phyloP scores from a whole-genome alignment of 768 basidiomycete genomes.

The Kondoa malvinella region DNA sequence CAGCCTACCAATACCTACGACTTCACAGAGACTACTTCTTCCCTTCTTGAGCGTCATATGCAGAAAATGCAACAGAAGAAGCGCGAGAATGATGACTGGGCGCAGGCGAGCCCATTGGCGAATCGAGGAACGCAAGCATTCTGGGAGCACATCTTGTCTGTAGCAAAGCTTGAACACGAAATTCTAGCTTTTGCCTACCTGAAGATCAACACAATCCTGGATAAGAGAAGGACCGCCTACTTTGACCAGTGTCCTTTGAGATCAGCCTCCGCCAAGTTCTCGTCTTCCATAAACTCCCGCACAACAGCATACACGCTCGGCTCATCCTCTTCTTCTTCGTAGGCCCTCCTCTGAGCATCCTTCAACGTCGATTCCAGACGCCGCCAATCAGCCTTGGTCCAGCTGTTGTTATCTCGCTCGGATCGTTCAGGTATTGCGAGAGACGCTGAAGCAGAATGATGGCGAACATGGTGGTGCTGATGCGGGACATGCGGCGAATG shows the following conservation, averaged over 20 bases:
- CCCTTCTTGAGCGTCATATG: no score
- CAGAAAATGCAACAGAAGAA: conserved; percentile 5
- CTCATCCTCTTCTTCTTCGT: not conserved
- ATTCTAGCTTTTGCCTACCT: not conserved
- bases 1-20: no score
- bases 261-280: not conserved
- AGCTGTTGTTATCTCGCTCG: not conserved
- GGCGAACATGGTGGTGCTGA: not conserved
- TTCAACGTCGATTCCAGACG: not conserved
- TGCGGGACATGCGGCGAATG: not conserved
- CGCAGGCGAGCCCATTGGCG: not conserved
- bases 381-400: conserved; percentile 4
- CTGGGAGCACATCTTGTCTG: not conserved
- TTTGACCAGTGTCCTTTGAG: not conserved
- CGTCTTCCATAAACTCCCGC: not conserved
- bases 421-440: not conserved
- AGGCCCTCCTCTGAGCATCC: not conserved
- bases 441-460: not conserved
- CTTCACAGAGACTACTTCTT: no score
- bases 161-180: conserved; percentile 1
- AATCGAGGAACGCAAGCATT: not conserved
- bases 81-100: not conserved
- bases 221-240: not conserved
- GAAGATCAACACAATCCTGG: not conserved
- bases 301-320: not conserved